A percentile compares a stretch with the other conserved stretches of the same genome.
phyloP scores from a whole-genome alignment of 2,329 filamentous ascomycete species.

The Alternaria rosae region DNA sequence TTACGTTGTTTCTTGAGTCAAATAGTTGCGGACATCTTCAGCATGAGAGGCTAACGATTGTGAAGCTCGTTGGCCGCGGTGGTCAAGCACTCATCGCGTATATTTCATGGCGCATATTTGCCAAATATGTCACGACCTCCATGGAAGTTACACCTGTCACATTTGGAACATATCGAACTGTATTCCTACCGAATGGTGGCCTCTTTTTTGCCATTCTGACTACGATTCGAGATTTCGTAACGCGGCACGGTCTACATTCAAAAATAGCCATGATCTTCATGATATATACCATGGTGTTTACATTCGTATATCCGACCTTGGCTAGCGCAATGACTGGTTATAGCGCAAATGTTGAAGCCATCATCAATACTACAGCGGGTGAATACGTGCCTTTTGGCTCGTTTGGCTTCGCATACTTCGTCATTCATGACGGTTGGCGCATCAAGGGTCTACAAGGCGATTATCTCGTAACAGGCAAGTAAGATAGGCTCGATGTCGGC shows the following conservation, averaged over 20 bases:
- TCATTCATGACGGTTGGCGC: slow-evolving; percentile 26
- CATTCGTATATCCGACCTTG: slow-evolving; percentile 25
- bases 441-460: slow-evolving; percentile 1
- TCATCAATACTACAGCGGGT: slow-evolving; percentile 8
- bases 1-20: not conserved
- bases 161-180: slow-evolving; percentile 21
- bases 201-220: not conserved
- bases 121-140: slow-evolving; percentile 25
- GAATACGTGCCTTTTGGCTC: slow-evolving; percentile 15
- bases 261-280: slow-evolving; percentile 30
- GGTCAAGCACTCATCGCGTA: slow-evolving; percentile 29
- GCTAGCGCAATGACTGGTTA: slow-evolving; percentile 34
- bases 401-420: slow-evolving; percentile 11
- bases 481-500: not conserved
- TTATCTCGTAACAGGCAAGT: slow-evolving; percentile 10
- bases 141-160: slow-evolving; percentile 31
- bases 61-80: slow-evolving; percentile 27
- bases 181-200: slow-evolving; percentile 23
- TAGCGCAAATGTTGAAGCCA: slow-evolving; percentile 12
- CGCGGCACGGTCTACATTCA: slow-evolving; percentile 20
- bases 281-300: slow-evolving; percentile 23
- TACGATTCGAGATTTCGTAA: slow-evolving; percentile 12
- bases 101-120: slow-evolving; percentile 26
- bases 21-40: not conserved
- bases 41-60: too few species aligned